These are phyloP conservation scores for Penicillium sp. DNA, from an alignment of 2,329 filamentous ascomycete species.

Conservation along the genomic window DNA sequence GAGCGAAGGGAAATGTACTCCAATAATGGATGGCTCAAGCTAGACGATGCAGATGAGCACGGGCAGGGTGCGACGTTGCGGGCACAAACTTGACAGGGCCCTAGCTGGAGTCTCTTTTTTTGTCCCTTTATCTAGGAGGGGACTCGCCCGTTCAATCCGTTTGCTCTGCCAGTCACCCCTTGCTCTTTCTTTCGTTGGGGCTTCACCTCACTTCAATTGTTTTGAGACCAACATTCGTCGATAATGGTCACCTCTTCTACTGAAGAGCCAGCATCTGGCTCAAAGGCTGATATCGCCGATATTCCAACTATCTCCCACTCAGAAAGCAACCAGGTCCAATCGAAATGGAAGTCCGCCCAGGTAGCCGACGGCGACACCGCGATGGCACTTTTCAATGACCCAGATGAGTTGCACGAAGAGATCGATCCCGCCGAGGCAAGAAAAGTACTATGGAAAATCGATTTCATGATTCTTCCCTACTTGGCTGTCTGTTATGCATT, in stretches of 20 bases:
- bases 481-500: conserved; percentile 60
- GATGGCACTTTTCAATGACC: conserved; percentile 54
- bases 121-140: background rate
- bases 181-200: background rate
- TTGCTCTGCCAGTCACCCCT: background rate
- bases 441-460: conserved; percentile 59
- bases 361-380: conserved; percentile 54
- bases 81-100: background rate
- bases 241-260: conserved; percentile 18
- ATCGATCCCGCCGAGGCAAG: conserved; percentile 53
- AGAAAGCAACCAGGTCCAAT: conserved; percentile 28
- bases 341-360: conserved; percentile 35
- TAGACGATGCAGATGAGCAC: background rate
- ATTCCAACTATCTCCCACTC: conserved; percentile 31
- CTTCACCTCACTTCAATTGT: background rate
- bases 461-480: conserved; percentile 63
- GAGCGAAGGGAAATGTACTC: conserved; percentile 6
- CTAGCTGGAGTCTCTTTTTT: background rate
- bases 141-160: background rate
- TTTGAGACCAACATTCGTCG: background rate
- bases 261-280: conserved; percentile 13
- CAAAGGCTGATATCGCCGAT: conserved; percentile 28
- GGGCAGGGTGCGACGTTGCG: background rate
- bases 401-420: conserved; percentile 52
- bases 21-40: background rate